Conservation (phyloP, 495 filamentous ascomycete genomes). For the Penicillium chermesinum region DNA sequence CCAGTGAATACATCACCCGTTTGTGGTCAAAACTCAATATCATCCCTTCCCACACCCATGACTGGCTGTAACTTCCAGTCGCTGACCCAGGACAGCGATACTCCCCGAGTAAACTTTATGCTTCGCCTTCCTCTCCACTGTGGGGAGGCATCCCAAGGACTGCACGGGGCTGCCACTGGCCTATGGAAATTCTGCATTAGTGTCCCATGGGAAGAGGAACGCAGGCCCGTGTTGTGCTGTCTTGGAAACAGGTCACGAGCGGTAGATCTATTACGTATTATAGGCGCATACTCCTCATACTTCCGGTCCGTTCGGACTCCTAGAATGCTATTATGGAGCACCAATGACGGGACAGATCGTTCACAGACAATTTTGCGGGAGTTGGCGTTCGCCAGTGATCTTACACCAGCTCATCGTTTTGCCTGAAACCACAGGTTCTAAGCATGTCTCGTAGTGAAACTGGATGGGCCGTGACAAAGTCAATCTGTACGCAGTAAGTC, state of each 20-base stretch:
- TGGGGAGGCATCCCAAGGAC: slow-evolving; percentile 11
- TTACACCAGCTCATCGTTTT: too few relatives aligned
- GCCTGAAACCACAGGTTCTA: too few relatives aligned
- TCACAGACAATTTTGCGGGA: too few relatives aligned
- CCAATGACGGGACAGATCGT: too few relatives aligned
- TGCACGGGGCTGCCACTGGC: slow-evolving; percentile 14
- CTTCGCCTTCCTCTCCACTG: slow-evolving; percentile 9
- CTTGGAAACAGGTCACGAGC: not conserved
- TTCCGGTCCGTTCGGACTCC: too few relatives aligned
- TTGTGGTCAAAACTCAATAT: not conserved
- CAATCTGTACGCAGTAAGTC: too few relatives aligned
- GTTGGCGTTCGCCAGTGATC: too few relatives aligned
- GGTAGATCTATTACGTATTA: slow-evolving; percentile 11
- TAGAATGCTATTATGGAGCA: too few relatives aligned
- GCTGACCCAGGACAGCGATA: slow-evolving; percentile 10
- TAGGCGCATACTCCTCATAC: slow-evolving; percentile 1
- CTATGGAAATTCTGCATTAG: not conserved
- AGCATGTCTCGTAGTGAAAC: too few relatives aligned
- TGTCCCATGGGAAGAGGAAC: not conserved
- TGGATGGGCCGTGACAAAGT: too few relatives aligned
- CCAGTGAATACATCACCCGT: too few relatives aligned
- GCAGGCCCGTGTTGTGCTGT: not conserved
- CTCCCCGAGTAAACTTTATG: slow-evolving; percentile 25
- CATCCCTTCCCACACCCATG: not conserved
- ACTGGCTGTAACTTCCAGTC: slow-evolving; percentile 8